phyloP scores from a whole-genome alignment of 768 basidiomycete species.

The Tephrocybe sp. region DNA sequence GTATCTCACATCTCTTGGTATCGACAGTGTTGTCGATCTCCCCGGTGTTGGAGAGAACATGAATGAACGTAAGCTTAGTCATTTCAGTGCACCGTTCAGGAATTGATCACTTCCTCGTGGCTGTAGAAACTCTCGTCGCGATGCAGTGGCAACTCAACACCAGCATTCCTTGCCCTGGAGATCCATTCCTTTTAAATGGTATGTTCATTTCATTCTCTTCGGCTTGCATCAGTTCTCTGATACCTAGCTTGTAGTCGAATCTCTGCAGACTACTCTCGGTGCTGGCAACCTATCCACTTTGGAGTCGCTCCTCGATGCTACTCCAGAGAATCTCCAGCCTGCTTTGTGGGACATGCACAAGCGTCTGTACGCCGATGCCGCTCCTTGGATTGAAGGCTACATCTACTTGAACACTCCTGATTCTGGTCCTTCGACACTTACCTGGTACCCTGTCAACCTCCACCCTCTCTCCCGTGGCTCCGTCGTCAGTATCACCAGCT shows the following conservation, averaged over 20 bases:
- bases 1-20: background rate
- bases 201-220: too few species aligned
- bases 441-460: background rate
- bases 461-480: background rate
- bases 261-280: background rate
- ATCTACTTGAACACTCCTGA: background rate
- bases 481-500: background rate
- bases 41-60: constrained; percentile 9
- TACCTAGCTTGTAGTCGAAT: background rate
- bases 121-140: background rate
- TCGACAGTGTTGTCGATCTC: constrained; percentile 7
- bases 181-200: background rate
- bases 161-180: background rate
- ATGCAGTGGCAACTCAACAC: constrained; percentile 3
- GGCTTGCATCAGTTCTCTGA: too few species aligned
- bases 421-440: background rate
- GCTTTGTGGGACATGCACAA: background rate
- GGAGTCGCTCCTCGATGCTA: background rate
- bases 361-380: background rate
- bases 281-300: background rate
- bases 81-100: background rate
- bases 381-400: constrained; percentile 1
- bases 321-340: background rate
- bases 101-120: background rate
- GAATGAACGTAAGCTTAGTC: background rate